Base-by-base conservation (phyloP, 352 stramenopile genomes). In the Phytophthora palmivora region DNA sequence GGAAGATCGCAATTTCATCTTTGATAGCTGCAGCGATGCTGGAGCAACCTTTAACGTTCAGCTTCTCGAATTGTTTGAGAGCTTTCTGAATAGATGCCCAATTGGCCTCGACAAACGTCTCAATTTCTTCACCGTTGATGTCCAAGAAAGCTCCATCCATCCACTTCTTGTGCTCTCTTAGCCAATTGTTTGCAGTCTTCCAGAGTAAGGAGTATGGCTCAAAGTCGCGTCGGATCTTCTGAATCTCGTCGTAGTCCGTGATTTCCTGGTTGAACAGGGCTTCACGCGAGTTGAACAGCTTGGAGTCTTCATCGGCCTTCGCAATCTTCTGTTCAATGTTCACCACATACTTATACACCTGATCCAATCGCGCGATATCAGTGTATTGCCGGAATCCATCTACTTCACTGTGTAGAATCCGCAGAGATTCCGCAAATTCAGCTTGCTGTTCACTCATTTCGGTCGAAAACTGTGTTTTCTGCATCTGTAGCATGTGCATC, bases 171-270 rank as follows among this genome's bases (percentile, higher is more conserved):
- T 97, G 88, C 51, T 94, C 86, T 52, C 92, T 78, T n/a, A 96
- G 64, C 94, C 94, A 98, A 26, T 85, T 85, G 51, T 96, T 91
- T 4, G 87, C 82, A 1, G 85, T 96, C 63, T 96, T 95, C 95
- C 95, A 98, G 3, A 98, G 68, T 37, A 95, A 82, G n/a, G 89
- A 95, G 63, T 97, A 98, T 6, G 95, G 93, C 48, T 98, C 94
- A 65, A 98, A 98, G 30, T 93, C 78, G 24, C 97, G 94, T 0
- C 81, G 74, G 42, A 98, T 92, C 41, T 95, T 91, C 37, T 88
- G 75, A 18, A 98, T 86, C 51, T 95, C 76, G 38, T 92, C 80
- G 51, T 98, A 98, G 56, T 98, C 90, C 3, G 94, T 97, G n/a
- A 95, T 65, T 19, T 96, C 82, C 18, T 90, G 78, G 7, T 78